phyloP scores from a whole-genome alignment of 306 rosid genomes.

The Sindora glabra region DNA sequence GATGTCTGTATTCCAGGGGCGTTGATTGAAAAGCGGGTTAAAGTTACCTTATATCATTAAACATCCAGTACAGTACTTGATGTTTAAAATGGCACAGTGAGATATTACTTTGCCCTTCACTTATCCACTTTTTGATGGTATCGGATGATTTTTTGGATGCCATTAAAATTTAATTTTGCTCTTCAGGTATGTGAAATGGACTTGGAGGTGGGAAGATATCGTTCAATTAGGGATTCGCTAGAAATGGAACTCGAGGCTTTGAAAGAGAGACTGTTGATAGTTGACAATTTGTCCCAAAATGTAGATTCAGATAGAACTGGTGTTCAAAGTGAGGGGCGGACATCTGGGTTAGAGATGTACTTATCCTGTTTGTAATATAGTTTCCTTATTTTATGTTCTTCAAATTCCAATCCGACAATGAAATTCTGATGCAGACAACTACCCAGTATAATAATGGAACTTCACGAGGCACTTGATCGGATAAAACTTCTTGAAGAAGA shows the following conservation, averaged over 20 bases:
- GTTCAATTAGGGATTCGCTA: conserved; percentile 60
- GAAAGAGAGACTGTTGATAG: conserved; percentile 54
- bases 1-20: background rate
- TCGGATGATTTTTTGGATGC: background rate
- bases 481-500: conserved; percentile 80
- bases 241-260: conserved; percentile 68
- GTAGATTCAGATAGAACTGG: conserved; percentile 34
- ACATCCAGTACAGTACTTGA: background rate
- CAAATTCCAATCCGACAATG: background rate
- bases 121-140: background rate
- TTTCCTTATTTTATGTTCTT: background rate
- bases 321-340: conserved; percentile 36
- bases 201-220: conserved; percentile 76
- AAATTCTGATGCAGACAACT: conserved; percentile 42
- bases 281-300: conserved; percentile 42
- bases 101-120: background rate
- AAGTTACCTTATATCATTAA: background rate
- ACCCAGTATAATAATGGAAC: conserved; percentile 35
- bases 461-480: conserved; percentile 51
- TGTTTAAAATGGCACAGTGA: background rate
- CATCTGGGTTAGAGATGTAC: conserved; percentile 44
- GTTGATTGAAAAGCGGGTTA: background rate
- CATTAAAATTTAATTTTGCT: conserved; percentile 3
- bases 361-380: conserved; percentile 15
- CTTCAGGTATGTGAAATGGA: conserved; percentile 77